A percentile compares a stretch with the other conserved stretches of the same genome.
Conservation (phyloP, 306 rosid genomes). For the Castanea crenata region DNA sequence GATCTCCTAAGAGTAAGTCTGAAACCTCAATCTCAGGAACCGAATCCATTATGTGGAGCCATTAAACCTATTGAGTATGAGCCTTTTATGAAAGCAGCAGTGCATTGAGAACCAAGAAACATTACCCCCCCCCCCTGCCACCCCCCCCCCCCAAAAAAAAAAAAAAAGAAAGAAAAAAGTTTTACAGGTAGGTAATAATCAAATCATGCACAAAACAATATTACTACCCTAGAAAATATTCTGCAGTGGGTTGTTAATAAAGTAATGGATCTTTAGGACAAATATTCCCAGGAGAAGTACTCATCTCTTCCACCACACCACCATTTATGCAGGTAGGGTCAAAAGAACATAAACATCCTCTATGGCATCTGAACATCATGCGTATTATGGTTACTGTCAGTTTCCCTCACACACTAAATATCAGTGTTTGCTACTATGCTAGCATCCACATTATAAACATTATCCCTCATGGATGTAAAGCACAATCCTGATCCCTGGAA, state of each 20-base stretch:
- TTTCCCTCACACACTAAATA: background rate
- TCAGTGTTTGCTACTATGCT: background rate
- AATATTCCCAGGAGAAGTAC: background rate
- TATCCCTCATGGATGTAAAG: conserved; percentile 31
- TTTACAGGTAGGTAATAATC: background rate
- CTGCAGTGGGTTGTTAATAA: background rate
- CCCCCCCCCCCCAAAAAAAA: background rate
- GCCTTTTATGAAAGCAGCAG: background rate
- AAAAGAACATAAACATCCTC: background rate
- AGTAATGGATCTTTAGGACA: background rate
- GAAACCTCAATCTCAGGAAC: background rate
- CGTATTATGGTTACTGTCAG: too few species aligned
- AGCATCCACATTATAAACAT: conserved; percentile 10
- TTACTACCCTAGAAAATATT: background rate
- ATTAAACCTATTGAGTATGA: background rate
- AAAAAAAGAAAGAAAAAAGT: background rate
- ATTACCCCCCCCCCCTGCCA: background rate
- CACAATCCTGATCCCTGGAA: conserved; percentile 46
- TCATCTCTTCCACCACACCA: background rate
- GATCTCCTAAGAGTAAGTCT: background rate
- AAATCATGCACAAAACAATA: background rate
- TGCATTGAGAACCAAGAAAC: background rate
- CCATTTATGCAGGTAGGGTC: background rate
- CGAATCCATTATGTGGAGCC: background rate
- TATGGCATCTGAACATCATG: background rate